Base-by-base conservation (phyloP, 768 basidiomycete genomes). In the Auricularia cornea region DNA sequence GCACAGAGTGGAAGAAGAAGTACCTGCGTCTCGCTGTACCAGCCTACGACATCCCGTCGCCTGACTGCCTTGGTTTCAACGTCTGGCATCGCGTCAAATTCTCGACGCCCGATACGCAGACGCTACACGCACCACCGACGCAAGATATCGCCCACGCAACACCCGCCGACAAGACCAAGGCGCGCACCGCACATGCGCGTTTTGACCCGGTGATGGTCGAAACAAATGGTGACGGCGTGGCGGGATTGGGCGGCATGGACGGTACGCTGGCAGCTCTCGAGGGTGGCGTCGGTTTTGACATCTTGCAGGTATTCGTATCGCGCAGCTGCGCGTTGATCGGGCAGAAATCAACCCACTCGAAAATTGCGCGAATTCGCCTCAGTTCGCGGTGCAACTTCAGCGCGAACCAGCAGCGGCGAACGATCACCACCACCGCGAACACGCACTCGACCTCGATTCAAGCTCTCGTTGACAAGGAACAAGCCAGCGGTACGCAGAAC, bases 101-200 rank as follows among this genome's bases (percentile, higher is more conserved):
- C 26, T 16, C 3, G 18, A 57, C 54, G 11, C 54, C 54, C 3
- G 30, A 57, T 18, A 57, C 28, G 28, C 28, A 57, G 26, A 79
- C 80, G 1, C 30, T 57, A 16, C 28, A 28, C 26, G 54, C 54
- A 26, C 26, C 54, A 10, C 23, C 26, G 10, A 57, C 54, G 30
- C 54, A 28, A 3, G 54, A 57, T 18, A 29, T 30, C 3, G 54
- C 54, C 14, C 30, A 30, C 20, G 54, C 54, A 8, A 11, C 26
- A 14, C 54, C 54, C 8, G 28, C 26, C 20, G 23, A 31, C 11
- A 28, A 31, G 30, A 29, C 54, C 10, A 16, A 26, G 26, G 28
- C 28, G 3, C 14, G 28, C 23, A 57, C 54, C 1, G 30, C 28
- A 57, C 54, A 16, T 3, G 26, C 54, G 26, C 54, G 54, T 16